phyloP scores from a whole-genome alignment of 805 yeast genomes.

The Pichia manshurica region DNA sequence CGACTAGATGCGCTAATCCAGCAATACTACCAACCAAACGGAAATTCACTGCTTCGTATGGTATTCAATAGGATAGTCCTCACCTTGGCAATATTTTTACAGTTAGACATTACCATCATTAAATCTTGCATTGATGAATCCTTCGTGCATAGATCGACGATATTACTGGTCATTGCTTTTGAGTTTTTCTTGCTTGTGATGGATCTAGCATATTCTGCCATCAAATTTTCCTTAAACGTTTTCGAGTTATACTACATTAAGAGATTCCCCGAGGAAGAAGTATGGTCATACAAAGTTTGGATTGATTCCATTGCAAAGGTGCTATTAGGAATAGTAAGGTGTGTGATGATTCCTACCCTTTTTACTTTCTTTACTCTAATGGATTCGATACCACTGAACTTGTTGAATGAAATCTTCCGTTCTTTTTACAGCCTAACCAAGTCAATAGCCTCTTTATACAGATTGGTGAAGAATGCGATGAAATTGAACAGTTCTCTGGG shows the following conservation, averaged over 20 bases:
- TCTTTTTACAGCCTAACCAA: conserved; percentile 26
- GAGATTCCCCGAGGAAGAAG: conserved; percentile 46
- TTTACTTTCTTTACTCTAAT: conserved; percentile 42
- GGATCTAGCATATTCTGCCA: conserved; percentile 41
- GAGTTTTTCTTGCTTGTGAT: conserved; percentile 64
- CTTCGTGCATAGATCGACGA: conserved; percentile 47
- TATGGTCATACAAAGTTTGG: conserved; percentile 68
- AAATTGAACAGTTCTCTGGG: conserved; percentile 58
- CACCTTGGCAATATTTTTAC: conserved; percentile 39
- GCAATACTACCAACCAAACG: conserved; percentile 29
- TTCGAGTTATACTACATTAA: conserved; percentile 50
- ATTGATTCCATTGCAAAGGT: conserved; percentile 44
- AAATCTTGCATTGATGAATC: conserved; percentile 51
- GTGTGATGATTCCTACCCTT: conserved; percentile 28
- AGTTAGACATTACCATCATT: conserved; percentile 48
- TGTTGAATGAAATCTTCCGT: conserved; percentile 28
- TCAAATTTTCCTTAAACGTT: conserved; percentile 46
- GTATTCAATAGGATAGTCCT: conserved; percentile 38
- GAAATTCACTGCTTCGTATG: conserved; percentile 15
- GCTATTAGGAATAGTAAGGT: conserved; percentile 38
- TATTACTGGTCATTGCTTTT: conserved; percentile 64
- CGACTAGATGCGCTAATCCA: conserved; percentile 45
- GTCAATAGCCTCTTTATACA: conserved; percentile 34
- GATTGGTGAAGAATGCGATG: conserved; percentile 41
- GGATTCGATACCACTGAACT: conserved; percentile 28